These are phyloP conservation scores for Scleroderma bovista DNA, from an alignment of 768 basidiomycete species.

Conservation along the genomic window DNA sequence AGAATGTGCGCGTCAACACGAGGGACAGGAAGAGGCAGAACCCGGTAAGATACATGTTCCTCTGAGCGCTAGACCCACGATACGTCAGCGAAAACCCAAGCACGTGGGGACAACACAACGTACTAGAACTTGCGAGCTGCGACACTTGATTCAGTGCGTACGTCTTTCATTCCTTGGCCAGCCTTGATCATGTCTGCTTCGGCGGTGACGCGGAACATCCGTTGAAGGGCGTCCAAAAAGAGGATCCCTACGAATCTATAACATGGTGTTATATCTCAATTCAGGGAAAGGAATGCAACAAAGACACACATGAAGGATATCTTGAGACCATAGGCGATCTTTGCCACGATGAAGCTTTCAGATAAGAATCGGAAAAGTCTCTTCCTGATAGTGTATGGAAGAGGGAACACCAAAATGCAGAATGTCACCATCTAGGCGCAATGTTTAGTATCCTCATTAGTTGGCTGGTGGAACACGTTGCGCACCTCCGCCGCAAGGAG, in stretches of 20 bases:
- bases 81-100: background rate
- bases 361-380: slow-evolving; percentile 66
- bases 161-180: slow-evolving; percentile 47
- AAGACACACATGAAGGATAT: slow-evolving; percentile 83
- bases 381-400: slow-evolving; percentile 75
- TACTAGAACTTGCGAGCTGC: slow-evolving; percentile 94
- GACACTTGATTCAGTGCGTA: slow-evolving; percentile 79
- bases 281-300: background rate
- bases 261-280: slow-evolving; percentile 1
- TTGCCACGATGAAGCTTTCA: slow-evolving; percentile 66
- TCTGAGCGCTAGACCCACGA: slow-evolving; percentile 54
- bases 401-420: slow-evolving; percentile 75
- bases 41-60: slow-evolving; percentile 90
- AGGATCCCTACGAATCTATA: slow-evolving; percentile 76
- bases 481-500: slow-evolving; percentile 71
- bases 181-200: slow-evolving; percentile 66
- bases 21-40: slow-evolving; percentile 95
- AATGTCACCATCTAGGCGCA: slow-evolving; percentile 76
- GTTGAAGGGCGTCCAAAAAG: slow-evolving; percentile 88
- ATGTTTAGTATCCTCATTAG: background rate
- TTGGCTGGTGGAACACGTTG: background rate
- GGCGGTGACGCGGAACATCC: slow-evolving; percentile 79
- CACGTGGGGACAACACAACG: slow-evolving; percentile 22
- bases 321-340: slow-evolving; percentile 86
- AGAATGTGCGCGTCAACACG: slow-evolving; percentile 88